Conservation (phyloP, 768 basidiomycete species). For the Lentinus brumalis region DNA sequence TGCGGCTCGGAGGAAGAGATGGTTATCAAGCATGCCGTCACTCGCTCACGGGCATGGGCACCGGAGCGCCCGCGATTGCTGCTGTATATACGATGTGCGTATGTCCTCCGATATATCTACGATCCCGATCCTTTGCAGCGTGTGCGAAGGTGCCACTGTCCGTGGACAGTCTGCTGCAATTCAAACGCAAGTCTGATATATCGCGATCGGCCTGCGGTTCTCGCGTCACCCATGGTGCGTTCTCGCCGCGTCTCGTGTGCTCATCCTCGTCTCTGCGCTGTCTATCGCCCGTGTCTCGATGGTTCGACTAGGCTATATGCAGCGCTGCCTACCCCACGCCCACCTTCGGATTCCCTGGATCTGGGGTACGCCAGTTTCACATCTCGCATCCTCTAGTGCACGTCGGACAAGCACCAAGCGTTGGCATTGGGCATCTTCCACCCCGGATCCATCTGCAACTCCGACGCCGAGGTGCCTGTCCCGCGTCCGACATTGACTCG, state of each 20-base stretch:
- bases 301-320: background rate
- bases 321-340: constrained; percentile 2
- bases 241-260: background rate
- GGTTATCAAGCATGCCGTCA: constrained; percentile 1
- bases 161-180: background rate
- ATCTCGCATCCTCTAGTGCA: constrained; percentile 6
- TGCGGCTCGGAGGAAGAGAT: constrained; percentile 1
- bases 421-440: background rate
- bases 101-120: background rate
- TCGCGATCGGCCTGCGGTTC: background rate
- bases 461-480: background rate
- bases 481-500: background rate
- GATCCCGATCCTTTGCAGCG: background rate
- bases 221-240: background rate
- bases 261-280: background rate
- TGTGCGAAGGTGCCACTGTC: background rate
- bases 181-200: background rate
- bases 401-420: too few relatives aligned
- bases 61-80: background rate
- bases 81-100: background rate
- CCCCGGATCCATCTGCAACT: background rate
- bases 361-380: constrained; percentile 2
- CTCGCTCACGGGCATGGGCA: background rate
- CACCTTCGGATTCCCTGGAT: background rate
- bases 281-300: background rate